Evolutionary conservation across 805 yeast genomes (phyloP).

Genomic region (Danielia reshetovae): DNA sequence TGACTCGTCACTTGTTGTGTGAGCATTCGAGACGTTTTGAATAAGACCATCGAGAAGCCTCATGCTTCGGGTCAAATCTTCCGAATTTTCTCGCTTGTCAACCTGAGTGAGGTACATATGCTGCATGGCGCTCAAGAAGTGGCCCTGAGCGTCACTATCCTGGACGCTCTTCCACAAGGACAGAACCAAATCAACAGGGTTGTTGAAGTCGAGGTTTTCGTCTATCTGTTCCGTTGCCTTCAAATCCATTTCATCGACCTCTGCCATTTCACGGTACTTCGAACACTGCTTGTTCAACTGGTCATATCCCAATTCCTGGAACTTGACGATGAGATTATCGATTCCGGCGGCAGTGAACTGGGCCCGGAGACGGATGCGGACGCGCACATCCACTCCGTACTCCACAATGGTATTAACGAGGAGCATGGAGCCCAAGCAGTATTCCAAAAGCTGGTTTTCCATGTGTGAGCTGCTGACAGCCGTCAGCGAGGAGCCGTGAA

Average conservation of each 20-base stretch:
- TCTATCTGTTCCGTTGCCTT: slow-evolving; percentile 29
- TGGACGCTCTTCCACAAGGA: slow-evolving; percentile 56
- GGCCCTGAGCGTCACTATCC: slow-evolving; percentile 56
- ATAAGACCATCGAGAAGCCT: slow-evolving; percentile 63
- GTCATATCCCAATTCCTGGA: slow-evolving; percentile 46
- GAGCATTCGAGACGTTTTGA: slow-evolving; percentile 55
- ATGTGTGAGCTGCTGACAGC: slow-evolving; percentile 41
- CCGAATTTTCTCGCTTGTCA: slow-evolving; percentile 45
- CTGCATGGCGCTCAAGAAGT: slow-evolving; percentile 60
- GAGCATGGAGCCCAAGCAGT: slow-evolving; percentile 65
- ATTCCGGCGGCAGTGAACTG: slow-evolving; percentile 30
- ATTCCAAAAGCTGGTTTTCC: slow-evolving; percentile 66
- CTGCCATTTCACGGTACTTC: slow-evolving; percentile 54
- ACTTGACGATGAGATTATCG: slow-evolving; percentile 15
- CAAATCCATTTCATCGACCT: slow-evolving; percentile 50
- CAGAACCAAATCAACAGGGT: slow-evolving; percentile 66
- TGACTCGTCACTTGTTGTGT: slow-evolving; percentile 43
- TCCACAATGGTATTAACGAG: slow-evolving; percentile 62
- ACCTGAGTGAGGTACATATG: slow-evolving; percentile 56
- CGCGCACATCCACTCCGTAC: slow-evolving; percentile 39
- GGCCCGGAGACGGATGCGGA: slow-evolving; percentile 56
- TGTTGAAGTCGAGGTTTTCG: slow-evolving; percentile 54
- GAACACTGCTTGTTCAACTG: slow-evolving; percentile 61
- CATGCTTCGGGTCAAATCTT: slow-evolving; percentile 47
- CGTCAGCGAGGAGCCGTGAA: slow-evolving; percentile 19